phyloP scores from a whole-genome alignment of 2,329 filamentous ascomycete species.

The Fusarium abutilonis region DNA sequence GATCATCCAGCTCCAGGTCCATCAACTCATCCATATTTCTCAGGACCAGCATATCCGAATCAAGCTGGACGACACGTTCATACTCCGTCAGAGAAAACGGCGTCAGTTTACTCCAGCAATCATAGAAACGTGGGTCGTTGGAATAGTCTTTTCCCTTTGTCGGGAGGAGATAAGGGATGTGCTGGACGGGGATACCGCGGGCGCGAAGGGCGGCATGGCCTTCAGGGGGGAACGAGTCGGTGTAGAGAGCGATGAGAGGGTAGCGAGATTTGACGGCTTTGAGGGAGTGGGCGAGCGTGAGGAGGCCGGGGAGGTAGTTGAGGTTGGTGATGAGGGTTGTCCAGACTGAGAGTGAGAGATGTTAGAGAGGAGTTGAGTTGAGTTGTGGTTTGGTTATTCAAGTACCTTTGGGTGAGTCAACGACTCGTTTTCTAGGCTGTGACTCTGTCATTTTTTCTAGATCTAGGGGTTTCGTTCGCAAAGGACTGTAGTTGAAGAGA shows the following conservation, averaged over 20 bases:
- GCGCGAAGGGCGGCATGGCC: constrained; percentile 75
- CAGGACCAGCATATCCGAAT: constrained; percentile 86
- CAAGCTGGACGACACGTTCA: constrained; percentile 81
- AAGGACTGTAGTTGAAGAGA: background rate
- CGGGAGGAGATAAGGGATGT: constrained; percentile 78
- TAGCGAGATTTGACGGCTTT: constrained; percentile 72
- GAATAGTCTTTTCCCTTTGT: constrained; percentile 72
- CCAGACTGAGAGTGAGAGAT: constrained; percentile 72
- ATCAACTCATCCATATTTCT: constrained; percentile 93
- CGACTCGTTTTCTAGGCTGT: constrained; percentile 43
- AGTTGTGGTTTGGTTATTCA: background rate
- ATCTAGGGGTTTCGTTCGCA: background rate
- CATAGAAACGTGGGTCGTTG: constrained; percentile 85
- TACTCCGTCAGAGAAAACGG: constrained; percentile 82
- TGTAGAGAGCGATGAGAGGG: constrained; percentile 85
- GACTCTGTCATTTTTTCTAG: constrained; percentile 36
- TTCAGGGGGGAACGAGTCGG: constrained; percentile 74
- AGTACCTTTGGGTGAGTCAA: constrained; percentile 54
- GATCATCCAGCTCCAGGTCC: constrained; percentile 76
- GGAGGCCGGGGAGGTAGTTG: constrained; percentile 81
- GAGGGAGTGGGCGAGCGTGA: constrained; percentile 83
- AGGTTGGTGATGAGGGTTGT: constrained; percentile 87
- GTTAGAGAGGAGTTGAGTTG: constrained; percentile 4
- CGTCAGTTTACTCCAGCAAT: constrained; percentile 89
- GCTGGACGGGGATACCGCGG: constrained; percentile 74